phyloP scores from a whole-genome alignment of 495 filamentous ascomycete genomes.

The Entonaema liquescens region DNA sequence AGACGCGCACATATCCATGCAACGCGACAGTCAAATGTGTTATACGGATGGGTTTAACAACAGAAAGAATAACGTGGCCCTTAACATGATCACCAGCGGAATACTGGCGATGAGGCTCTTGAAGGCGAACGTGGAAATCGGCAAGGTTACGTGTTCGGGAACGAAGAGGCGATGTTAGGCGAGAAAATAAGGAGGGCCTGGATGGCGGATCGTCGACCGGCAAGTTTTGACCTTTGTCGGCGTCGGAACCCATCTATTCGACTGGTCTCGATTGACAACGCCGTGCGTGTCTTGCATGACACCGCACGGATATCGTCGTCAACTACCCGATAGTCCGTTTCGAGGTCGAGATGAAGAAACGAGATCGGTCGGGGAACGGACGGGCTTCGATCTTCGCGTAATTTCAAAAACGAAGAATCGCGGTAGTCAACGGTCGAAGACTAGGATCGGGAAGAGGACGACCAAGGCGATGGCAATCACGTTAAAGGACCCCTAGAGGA shows the following conservation, averaged over 20 bases:
- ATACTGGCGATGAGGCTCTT: slow-evolving; percentile 91
- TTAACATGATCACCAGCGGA: slow-evolving; percentile 67
- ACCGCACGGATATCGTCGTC: slow-evolving; percentile 39
- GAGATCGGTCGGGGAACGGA: slow-evolving; percentile 19
- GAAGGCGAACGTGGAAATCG: slow-evolving; percentile 82
- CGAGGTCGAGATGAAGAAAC: neutral
- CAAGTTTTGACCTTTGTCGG: slow-evolving; percentile 43
- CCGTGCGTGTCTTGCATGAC: slow-evolving; percentile 46
- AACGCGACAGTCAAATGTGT: slow-evolving; percentile 90
- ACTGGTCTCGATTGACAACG: slow-evolving; percentile 36
- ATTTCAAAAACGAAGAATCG: slow-evolving; percentile 8
- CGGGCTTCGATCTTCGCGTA: slow-evolving; percentile 6
- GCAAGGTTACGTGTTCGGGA: slow-evolving; percentile 73
- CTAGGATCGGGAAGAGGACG: neutral
- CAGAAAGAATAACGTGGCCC: slow-evolving; percentile 81
- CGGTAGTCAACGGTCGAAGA: slow-evolving; percentile 10
- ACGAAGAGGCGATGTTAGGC: slow-evolving; percentile 65
- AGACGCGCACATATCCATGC: slow-evolving; percentile 89
- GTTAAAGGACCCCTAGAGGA: slow-evolving; percentile 33
- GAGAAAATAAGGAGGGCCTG: slow-evolving; percentile 55
- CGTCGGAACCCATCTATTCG: slow-evolving; percentile 50
- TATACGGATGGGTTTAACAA: slow-evolving; percentile 82
- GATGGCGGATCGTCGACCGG: slow-evolving; percentile 48
- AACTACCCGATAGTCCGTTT: slow-evolving; percentile 16
- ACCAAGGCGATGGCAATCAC: slow-evolving; percentile 1